phyloP scores from a whole-genome alignment of 148 eudicot species.

The Drosera capensis region DNA sequence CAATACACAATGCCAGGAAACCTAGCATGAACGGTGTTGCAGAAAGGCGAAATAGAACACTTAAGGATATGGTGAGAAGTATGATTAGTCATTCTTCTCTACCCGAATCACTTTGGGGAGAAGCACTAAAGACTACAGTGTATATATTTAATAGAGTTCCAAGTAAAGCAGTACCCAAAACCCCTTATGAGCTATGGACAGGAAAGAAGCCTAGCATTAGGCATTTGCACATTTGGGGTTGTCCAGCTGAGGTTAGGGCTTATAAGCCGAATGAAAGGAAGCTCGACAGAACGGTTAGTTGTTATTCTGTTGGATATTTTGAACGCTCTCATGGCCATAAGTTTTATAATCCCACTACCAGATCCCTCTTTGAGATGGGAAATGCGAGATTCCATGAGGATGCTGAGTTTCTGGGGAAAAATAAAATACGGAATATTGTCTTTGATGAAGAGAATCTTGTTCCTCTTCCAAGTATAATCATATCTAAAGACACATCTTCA shows the following conservation, averaged over 20 bases:
- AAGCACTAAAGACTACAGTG: no score
- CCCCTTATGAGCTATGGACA: slow-evolving; percentile 4
- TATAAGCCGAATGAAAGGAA: neutral
- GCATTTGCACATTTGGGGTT: slow-evolving; percentile 5
- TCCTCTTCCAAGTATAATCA: no score
- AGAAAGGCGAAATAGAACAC: neutral
- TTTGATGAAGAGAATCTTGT: no score
- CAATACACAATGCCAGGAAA: neutral
- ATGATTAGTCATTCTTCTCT: no score
- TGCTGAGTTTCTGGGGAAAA: no score
- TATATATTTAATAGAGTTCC: no score
- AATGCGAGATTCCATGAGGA: neutral
- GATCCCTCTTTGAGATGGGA: neutral
- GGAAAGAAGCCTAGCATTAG: neutral
- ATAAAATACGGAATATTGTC: no score
- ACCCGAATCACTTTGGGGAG: no score
- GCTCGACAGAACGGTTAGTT: slow-evolving; percentile 3
- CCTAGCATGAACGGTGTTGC: neutral
- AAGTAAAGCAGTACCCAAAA: no score
- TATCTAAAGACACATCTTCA: no score
- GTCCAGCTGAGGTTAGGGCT: neutral
- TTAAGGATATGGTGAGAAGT: no score
- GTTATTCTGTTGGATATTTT: no score
- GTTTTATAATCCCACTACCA: slow-evolving; percentile 1
- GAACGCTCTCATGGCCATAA: neutral